Percentiles rank a stretch among this genome's conserved stretches.
Evolutionary conservation across 176 grass and related monocot genomes (phyloP).

Genomic region (Musa schizocarpa): DNA sequence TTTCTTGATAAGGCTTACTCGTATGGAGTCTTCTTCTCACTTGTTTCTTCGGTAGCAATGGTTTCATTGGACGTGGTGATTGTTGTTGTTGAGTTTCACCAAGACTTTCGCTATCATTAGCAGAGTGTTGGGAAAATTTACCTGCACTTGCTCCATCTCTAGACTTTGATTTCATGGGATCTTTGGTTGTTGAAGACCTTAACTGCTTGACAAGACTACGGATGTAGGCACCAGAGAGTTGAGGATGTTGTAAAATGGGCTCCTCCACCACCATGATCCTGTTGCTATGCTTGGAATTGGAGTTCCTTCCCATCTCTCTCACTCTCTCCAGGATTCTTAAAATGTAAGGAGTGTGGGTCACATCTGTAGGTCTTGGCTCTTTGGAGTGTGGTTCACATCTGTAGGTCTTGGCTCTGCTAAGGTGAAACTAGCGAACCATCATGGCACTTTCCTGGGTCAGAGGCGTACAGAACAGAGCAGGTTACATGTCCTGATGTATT

Average conservation of each 20-base stretch:
- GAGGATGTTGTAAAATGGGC: constrained; percentile 28
- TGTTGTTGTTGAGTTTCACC: constrained; percentile 6
- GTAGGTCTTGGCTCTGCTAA: too few species aligned
- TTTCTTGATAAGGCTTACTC: constrained; percentile 81
- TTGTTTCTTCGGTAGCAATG: constrained; percentile 65
- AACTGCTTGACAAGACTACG: constrained; percentile 85
- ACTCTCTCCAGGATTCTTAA: constrained; percentile 1
- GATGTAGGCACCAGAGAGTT: constrained; percentile 90
- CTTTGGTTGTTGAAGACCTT: constrained; percentile 57
- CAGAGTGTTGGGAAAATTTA: constrained; percentile 1
- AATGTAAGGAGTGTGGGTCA: background rate
- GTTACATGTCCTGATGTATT: background rate
- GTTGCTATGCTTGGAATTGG: background rate
- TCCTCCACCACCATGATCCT: constrained; percentile 15
- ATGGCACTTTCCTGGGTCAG: background rate
- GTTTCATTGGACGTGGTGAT: constrained; percentile 21
- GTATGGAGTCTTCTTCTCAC: constrained; percentile 89
- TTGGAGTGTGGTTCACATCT: too few species aligned
- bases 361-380: too few species aligned
- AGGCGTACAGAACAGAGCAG: background rate
- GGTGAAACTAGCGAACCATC: background rate
- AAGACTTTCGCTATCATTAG: constrained; percentile 23
- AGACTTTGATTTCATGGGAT: background rate
- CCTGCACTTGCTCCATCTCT: background rate
- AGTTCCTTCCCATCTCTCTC: constrained; percentile 25